Evolutionary conservation across 441 rosid species (phyloP).

Genomic region (Daphne laureola): DNA sequence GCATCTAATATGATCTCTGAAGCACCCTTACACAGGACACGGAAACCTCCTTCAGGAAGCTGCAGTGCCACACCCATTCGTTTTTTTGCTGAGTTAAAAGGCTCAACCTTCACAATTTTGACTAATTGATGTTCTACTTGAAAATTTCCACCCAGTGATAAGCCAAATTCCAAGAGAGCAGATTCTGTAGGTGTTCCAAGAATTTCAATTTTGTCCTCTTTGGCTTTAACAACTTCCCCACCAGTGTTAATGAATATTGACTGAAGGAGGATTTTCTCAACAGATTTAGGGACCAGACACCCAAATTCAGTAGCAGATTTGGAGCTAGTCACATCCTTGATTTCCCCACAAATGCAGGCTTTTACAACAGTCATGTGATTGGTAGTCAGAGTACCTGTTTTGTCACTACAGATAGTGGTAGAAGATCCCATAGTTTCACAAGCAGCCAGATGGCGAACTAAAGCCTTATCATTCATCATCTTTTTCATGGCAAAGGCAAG

Average conservation of each 20-base stretch:
- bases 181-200: conserved; percentile 74
- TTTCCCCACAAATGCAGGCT: conserved; percentile 38
- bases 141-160: conserved; percentile 45
- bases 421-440: conserved; percentile 61
- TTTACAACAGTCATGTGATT: conserved; percentile 54
- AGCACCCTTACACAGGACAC: conserved; percentile 39
- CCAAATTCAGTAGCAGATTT: conserved; percentile 24
- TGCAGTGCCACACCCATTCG: conserved; percentile 34
- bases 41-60: conserved; percentile 31
- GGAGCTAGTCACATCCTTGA: conserved; percentile 42
- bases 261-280: conserved; percentile 39
- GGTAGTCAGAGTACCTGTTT: conserved; percentile 50
- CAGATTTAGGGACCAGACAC: conserved; percentile 37
- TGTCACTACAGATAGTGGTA: conserved; percentile 45
- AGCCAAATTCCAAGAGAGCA: conserved; percentile 59
- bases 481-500: conserved; percentile 62
- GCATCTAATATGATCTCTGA: conserved; percentile 37
- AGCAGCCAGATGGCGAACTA: conserved; percentile 53
- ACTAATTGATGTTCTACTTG: conserved; percentile 30
- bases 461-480: conserved; percentile 61
- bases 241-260: conserved; percentile 63
- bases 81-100: conserved; percentile 41
- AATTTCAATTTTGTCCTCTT: conserved; percentile 39
- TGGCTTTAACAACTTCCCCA: conserved; percentile 46
- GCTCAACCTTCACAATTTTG: conserved; percentile 46